Base-by-base conservation (phyloP, 2,329 filamentous ascomycete species). In the Chaetomium globosum region DNA sequence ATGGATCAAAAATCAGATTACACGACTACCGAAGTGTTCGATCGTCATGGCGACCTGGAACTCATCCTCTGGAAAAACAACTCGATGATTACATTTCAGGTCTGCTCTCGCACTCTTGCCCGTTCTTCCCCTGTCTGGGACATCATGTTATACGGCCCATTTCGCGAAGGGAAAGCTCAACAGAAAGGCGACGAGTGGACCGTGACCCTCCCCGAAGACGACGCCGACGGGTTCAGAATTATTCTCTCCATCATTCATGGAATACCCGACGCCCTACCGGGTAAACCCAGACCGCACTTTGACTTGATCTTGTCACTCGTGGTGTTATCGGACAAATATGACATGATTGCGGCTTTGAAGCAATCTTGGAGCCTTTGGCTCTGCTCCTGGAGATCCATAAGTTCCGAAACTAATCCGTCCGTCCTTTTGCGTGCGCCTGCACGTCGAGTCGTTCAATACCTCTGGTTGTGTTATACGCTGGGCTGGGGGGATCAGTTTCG, bases 101-200 rank as follows among this genome's bases (percentile, higher is more conserved):
- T 66, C 21, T 67, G 61, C 61, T 66, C 65, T 2, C 53, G 65
- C 2, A 57, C 65, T 21, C 21, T 69, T 4, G 26, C 58, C 13
- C 63, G 67, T 2, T 52, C 59, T 0, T 64, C 67, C 2, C 28
- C 23, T 0, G 28, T 23, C 12, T 57, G 65, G 6, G 65, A 61
- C 8, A 16, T 4, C 12, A 28, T 52, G 48, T 19, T 55, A 1
- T 57, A 49, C 30, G 36, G 53, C 7, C n/a, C 56, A 4, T 48
- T 21, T 3, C 9, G 26, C 16, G 49, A 51, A 21, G 43, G 26
- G n/a, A 51, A 57, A 2, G n/a, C 9, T 3, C 30, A 55, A 21
- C 53, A 55, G 6, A 21, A 13, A 10, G n/a, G 19, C 19, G 19
- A 33, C 5, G 30, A 33, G 19, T 55, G 53, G 53, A 21, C 13